phyloP scores from a whole-genome alignment of 805 yeast genomes.

The Wickerhamiella siamensis region DNA sequence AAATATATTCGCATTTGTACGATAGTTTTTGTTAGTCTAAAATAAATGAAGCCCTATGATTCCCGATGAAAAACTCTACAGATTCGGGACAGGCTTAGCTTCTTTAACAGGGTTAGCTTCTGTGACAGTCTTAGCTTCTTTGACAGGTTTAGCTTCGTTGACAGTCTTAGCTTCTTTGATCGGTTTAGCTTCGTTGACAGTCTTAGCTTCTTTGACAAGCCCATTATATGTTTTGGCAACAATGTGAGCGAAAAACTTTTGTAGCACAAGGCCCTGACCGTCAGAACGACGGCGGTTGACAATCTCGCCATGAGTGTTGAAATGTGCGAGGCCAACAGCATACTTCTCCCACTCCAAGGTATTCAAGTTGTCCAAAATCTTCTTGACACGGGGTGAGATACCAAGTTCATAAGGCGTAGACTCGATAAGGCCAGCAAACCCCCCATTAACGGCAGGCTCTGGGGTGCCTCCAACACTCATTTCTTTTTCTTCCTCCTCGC shows the following conservation, averaged over 20 bases:
- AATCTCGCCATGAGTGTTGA: conserved; percentile 79
- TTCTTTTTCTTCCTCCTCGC: not conserved
- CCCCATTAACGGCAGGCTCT: conserved; percentile 1
- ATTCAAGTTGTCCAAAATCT: conserved; percentile 44
- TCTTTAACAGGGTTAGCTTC: no score
- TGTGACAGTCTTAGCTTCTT: not conserved
- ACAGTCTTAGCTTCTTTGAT: not conserved
- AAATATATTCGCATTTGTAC: not conserved
- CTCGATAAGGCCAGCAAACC: conserved; percentile 10
- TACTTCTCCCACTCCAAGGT: conserved; percentile 60
- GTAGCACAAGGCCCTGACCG: conserved; percentile 21
- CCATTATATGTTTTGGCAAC: conserved; percentile 1
- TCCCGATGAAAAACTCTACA: no score
- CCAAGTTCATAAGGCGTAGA: conserved; percentile 10
- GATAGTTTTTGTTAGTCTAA: no score
- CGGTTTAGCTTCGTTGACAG: no score
- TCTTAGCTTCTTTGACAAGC: not conserved
- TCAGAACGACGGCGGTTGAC: conserved; percentile 40
- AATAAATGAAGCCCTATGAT: no score
- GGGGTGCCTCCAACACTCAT: conserved; percentile 1
- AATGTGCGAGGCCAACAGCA: conserved; percentile 52
- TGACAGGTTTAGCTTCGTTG: not conserved
- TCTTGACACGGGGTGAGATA: conserved; percentile 27
- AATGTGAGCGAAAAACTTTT: conserved; percentile 15
- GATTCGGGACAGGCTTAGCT: no score